phyloP scores from a whole-genome alignment of 768 basidiomycete species.

The Gloeostereum incarnatum region DNA sequence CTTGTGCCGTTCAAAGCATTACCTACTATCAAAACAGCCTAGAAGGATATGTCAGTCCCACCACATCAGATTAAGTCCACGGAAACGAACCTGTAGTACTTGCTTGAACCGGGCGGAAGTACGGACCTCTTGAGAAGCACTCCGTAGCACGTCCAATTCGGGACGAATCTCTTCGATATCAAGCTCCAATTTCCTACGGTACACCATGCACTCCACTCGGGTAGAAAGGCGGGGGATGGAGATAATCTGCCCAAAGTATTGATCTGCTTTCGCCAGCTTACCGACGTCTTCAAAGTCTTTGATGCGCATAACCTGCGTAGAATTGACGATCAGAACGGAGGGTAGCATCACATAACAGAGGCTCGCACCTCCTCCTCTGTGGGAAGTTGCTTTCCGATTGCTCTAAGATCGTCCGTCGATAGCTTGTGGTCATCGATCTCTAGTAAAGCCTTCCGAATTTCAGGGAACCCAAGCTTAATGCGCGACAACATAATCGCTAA shows the following conservation, averaged over 20 bases:
- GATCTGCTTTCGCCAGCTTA: constrained; percentile 77
- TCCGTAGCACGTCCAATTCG: constrained; percentile 64
- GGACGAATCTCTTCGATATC: constrained; percentile 80
- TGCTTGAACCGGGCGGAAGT: constrained; percentile 56
- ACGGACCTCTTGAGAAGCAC: constrained; percentile 63
- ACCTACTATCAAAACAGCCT: constrained; percentile 71
- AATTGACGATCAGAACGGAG: background rate
- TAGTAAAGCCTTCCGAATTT: constrained; percentile 65
- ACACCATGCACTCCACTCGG: constrained; percentile 77
- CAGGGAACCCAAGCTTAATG: constrained; percentile 54
- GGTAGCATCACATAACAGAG: background rate
- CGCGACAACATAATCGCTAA: constrained; percentile 79
- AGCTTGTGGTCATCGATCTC: constrained; percentile 61
- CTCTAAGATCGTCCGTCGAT: constrained; percentile 66
- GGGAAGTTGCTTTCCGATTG: constrained; percentile 67
- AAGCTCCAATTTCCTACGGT: constrained; percentile 71
- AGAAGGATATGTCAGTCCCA: constrained; percentile 1
- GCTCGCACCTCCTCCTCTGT: constrained; percentile 67
- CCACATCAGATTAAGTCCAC: background rate
- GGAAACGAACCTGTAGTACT: constrained; percentile 48
- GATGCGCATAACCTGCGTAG: constrained; percentile 46
- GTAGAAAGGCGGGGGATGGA: constrained; percentile 64
- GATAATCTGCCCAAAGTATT: constrained; percentile 68
- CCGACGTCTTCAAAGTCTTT: constrained; percentile 61
- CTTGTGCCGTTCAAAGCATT: constrained; percentile 77